Base-by-base conservation (phyloP, 2,329 filamentous ascomycete genomes). In the Penicillium fuscoglaucum region DNA sequence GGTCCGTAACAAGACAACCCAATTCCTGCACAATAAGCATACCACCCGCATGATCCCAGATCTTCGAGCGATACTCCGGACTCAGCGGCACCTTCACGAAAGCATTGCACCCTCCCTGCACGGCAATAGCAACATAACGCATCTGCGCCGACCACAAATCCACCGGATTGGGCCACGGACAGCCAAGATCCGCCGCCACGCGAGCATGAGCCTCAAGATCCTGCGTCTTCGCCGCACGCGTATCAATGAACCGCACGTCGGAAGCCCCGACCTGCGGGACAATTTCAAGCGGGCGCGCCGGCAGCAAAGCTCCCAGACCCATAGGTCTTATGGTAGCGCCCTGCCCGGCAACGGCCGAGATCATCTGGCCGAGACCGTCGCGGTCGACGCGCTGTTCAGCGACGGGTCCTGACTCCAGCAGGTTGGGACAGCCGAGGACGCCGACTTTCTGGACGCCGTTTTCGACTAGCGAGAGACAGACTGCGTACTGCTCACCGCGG, bases 371-470 rank as follows among this genome's bases (percentile, higher is more conserved):
- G 62, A 74, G 71, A 0, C 79, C 79, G 4, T 74, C 66, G 33
- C 68, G 66, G 60, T 81, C 80, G n/a, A 79, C 74, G 4, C 69
- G 62, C 26, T 81, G 68, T 60, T 78, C 76, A 3, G 69, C 60
- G 2, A 78, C 66, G 12, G 54, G 61, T 1, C 70, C 71, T 15
- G 73, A 58, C 68, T 39, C 74, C 68, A 10, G 76, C n/a, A 87
- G 73, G 63, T 88, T 88, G 10, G 86, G 86, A 68, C 83, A 87
- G 9, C 82, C 86, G 43, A 87, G 73, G 2, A 86, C 82, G n/a
- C 82, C 84, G 24, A 88, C 69, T 51, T 81, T 75, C 69, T 88
- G 83, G 46, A 72, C 66, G 4, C 85, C 85, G 53, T 86, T 76
- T 58, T 84, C 80, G 2, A 88, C 71, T 61, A 88, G 72, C 3